Base-by-base conservation (phyloP, 768 basidiomycete species). In the Suillus sp. region DNA sequence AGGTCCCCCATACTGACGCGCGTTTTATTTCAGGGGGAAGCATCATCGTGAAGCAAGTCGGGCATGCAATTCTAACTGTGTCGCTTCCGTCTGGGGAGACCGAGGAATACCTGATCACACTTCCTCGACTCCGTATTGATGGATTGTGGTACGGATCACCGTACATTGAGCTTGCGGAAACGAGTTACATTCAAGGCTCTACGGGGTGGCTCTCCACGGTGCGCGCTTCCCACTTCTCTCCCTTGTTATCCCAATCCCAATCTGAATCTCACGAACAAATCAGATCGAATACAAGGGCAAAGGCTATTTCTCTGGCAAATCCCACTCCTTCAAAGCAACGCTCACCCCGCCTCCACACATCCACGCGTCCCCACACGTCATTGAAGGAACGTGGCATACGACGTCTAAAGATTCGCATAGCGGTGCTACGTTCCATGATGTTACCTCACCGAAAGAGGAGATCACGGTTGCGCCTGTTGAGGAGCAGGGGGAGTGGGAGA, bases 241-340 rank as follows among this genome's bases (percentile, higher is more conserved):
- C n/a, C n/a, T 27, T 25, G 1, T 37, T 27, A 18, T 2, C 6
- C 9, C 30, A 2, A 27, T 51, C 35, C 43, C 67, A 80, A 66
- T 78, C 84, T 59, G 78, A 77, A 35, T 76, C 78, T 51, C 14
- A n/a, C 14, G 75, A 74, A 62, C 71, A 78, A 61, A 71, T n/a
- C 68, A 83, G 74, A 89, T 98, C 74, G 93, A 96, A 67, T 99
- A 96, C 83, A 94, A 95, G 73, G 96, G 96, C 75, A 94, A 93
- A 72, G 96, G 96, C 32, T 99, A 96, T 79, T 93, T 98, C 74
- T 86, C 87, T 40, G 96, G 96, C 61, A 96, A 95, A 75, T 87
- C 93, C 4, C 96, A 99, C 78, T 81, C 88, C 3, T 97, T 95
- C 86, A 96, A 95, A 75, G 94, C 96, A 11, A 81, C 81, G 1